phyloP scores from a whole-genome alignment of 176 grass and related monocot species.

The Poa pratensis region DNA sequence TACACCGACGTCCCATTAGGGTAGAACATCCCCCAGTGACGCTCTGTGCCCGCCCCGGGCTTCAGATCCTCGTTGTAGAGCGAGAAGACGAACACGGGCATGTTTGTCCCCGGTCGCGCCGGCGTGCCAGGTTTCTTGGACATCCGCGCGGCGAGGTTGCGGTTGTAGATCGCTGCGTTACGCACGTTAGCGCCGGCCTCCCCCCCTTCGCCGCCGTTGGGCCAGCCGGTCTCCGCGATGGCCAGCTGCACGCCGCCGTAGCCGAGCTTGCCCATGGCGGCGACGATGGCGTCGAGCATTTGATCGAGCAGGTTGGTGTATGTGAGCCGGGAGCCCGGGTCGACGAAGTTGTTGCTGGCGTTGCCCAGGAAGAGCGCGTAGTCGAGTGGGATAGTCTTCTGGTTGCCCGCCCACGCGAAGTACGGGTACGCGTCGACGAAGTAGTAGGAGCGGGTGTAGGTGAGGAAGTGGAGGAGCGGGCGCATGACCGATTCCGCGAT shows the following conservation, averaged over 20 bases:
- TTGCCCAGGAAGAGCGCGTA: slow-evolving; percentile 62
- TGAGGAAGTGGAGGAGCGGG: slow-evolving; percentile 61
- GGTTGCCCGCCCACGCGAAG: slow-evolving; percentile 57
- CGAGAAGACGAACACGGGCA: slow-evolving; percentile 64
- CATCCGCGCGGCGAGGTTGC: slow-evolving; percentile 54
- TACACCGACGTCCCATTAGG: slow-evolving; percentile 50
- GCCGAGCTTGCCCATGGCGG: slow-evolving; percentile 58
- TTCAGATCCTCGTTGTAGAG: slow-evolving; percentile 76
- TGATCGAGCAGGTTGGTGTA: slow-evolving; percentile 76
- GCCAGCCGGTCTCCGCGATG: slow-evolving; percentile 72
- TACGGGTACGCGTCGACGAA: slow-evolving; percentile 69
- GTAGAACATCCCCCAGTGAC: slow-evolving; percentile 72
- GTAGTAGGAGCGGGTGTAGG: slow-evolving; percentile 51
- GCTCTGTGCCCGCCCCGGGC: slow-evolving; percentile 48
- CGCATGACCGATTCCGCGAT: slow-evolving; percentile 49
- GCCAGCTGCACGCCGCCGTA: slow-evolving; percentile 53
- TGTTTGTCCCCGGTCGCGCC: slow-evolving; percentile 33
- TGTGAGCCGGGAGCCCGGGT: slow-evolving; percentile 49
- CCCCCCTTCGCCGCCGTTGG: slow-evolving; percentile 45
- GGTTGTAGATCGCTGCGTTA: slow-evolving; percentile 66
- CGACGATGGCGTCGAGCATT: slow-evolving; percentile 61
- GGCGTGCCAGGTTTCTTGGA: slow-evolving; percentile 51
- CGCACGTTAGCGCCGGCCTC: slow-evolving; percentile 52
- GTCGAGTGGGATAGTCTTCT: slow-evolving; percentile 44
- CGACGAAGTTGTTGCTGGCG: slow-evolving; percentile 41